Evolutionary conservation across 495 filamentous ascomycete genomes (phyloP).

Genomic region (Aspergillus cristatus): DNA sequence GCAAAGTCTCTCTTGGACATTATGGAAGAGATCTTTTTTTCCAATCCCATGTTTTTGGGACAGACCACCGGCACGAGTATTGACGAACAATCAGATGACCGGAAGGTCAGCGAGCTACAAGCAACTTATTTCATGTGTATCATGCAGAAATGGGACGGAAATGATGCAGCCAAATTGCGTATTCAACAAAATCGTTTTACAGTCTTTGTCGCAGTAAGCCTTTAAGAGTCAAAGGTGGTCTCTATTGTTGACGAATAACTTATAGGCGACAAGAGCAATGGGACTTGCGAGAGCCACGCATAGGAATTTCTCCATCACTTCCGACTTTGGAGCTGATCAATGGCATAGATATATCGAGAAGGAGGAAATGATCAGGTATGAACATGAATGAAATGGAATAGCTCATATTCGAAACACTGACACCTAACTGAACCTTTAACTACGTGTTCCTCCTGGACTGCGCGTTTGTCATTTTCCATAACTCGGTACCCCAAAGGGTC

Average conservation of each 20-base stretch:
- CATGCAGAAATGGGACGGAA: not conserved
- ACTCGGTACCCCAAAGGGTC: constrained; percentile 16
- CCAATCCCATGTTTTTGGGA: not conserved
- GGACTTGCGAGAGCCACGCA: not conserved
- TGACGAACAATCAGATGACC: not conserved
- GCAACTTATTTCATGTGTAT: not conserved
- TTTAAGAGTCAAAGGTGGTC: not conserved
- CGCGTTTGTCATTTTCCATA: constrained; percentile 17
- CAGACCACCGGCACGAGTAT: not conserved
- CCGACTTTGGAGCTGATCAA: not conserved
- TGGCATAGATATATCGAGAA: not conserved
- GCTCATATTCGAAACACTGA: too few relatives aligned
- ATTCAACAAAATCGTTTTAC: not conserved
- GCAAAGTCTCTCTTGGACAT: not conserved
- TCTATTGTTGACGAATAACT: not conserved
- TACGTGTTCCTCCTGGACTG: constrained; percentile 17
- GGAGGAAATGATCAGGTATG: constrained; percentile 1
- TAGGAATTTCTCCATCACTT: not conserved
- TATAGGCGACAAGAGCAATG: not conserved
- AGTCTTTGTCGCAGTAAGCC: not conserved
- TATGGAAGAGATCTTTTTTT: not conserved
- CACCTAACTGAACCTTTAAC: constrained; percentile 15
- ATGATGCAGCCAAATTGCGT: not conserved
- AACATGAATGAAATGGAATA: too few relatives aligned
- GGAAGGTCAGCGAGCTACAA: not conserved